phyloP scores from a whole-genome alignment of 2,329 filamentous ascomycete genomes.

The Aspergillus japonicus region DNA sequence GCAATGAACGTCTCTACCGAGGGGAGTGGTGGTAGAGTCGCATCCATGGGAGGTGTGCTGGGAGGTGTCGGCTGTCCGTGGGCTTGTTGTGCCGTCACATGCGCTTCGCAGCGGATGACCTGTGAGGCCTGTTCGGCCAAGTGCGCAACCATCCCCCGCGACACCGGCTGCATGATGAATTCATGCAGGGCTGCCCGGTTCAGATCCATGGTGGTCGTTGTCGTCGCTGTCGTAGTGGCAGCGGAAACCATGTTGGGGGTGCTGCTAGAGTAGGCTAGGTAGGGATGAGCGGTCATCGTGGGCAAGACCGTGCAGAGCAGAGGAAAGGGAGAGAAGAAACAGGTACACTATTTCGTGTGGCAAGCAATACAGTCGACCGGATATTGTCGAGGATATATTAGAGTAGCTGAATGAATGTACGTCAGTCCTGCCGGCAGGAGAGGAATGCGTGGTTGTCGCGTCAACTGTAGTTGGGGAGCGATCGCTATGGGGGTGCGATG shows the following conservation, averaged over 20 bases:
- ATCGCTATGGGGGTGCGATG: constrained; percentile 8
- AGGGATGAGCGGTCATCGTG: constrained; percentile 3
- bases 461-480: constrained; percentile 12
- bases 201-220: constrained; percentile 20
- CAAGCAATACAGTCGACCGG: not conserved
- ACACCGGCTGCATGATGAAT: constrained; percentile 49
- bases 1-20: constrained; percentile 88
- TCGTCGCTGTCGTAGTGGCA: constrained; percentile 3
- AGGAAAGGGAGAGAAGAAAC: constrained; percentile 6
- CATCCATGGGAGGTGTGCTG: constrained; percentile 55
- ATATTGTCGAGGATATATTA: not conserved
- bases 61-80: constrained; percentile 59
- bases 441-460: constrained; percentile 19
- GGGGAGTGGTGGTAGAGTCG: constrained; percentile 58
- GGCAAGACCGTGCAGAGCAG: not conserved
- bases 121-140: constrained; percentile 47
- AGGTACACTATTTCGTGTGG: constrained; percentile 3
- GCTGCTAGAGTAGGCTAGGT: constrained; percentile 1
- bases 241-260: not conserved
- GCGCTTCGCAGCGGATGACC: constrained; percentile 51
- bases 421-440: constrained; percentile 34
- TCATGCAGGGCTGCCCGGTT: constrained; percentile 49
- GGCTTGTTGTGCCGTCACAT: constrained; percentile 47
- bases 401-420: constrained; percentile 12
- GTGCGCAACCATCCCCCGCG: constrained; percentile 49